Evolutionary conservation across 106 monocot species (phyloP).

Genomic region (Narthecium ossifragum): DNA sequence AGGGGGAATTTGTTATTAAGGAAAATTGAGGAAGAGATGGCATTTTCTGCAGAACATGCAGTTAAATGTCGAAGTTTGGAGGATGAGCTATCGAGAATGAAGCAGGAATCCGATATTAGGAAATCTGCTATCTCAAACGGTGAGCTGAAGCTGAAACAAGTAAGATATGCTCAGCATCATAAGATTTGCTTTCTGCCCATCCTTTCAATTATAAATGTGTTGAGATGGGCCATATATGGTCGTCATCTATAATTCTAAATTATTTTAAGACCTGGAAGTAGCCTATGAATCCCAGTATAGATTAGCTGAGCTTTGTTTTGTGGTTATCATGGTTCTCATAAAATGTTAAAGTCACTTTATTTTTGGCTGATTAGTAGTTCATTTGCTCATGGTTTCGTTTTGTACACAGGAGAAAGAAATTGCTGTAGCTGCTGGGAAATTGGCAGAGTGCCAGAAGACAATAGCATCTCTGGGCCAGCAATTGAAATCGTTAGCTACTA

Average conservation of each 20-base stretch:
- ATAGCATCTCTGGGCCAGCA: conserved; percentile 60
- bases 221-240: no score
- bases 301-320: no score
- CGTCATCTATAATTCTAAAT: no score
- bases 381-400: not conserved
- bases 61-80: conserved; percentile 9
- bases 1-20: conserved; percentile 11
- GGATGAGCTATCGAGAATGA: conserved; percentile 7
- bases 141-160: conserved; percentile 25
- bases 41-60: conserved; percentile 1
- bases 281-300: no score
- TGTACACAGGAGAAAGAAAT: conserved; percentile 46
- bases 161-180: no score
- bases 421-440: conserved; percentile 47
- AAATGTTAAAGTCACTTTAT: not conserved
- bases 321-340: no score
- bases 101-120: conserved; percentile 2
- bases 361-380: not conserved
- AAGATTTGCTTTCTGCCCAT: no score
- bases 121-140: conserved; percentile 4
- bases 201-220: no score
- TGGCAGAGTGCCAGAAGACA: conserved; percentile 77
- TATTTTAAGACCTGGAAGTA: no score
- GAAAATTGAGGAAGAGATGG: conserved; percentile 13
- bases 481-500: conserved; percentile 36